Conservation (phyloP, 345 rosid species). For the Anastatica hierochuntica region DNA sequence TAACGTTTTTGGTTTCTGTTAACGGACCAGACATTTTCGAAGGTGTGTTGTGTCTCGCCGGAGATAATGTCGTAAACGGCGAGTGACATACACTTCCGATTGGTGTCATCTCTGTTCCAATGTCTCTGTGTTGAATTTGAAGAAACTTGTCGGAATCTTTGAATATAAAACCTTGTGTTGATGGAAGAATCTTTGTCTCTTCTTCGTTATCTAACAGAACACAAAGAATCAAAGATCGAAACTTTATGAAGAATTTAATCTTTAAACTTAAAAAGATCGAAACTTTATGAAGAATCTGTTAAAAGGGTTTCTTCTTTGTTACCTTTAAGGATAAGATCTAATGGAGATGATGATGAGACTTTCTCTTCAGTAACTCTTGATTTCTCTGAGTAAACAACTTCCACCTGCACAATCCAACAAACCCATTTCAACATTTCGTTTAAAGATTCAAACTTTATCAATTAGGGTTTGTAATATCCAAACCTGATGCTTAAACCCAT, state of each 20-base stretch:
- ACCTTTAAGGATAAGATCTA: constrained; percentile 65
- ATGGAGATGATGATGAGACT: constrained; percentile 32
- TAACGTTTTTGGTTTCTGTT: constrained; percentile 32
- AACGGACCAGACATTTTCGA: constrained; percentile 80
- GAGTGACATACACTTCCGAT: constrained; percentile 75
- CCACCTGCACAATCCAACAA: constrained; percentile 16
- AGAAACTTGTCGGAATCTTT: constrained; percentile 38
- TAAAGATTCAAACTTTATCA: constrained; percentile 6
- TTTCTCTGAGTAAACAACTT: constrained; percentile 41
- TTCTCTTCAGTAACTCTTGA: too few species aligned
- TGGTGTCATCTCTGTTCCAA: constrained; percentile 94
- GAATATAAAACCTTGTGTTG: constrained; percentile 72
- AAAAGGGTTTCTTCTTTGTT: not conserved
- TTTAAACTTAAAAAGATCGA: not conserved
- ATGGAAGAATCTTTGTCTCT: constrained; percentile 49
- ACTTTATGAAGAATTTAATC: not conserved
- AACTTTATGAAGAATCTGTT: not conserved
- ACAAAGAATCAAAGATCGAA: constrained; percentile 9
- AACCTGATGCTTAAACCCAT: constrained; percentile 26
- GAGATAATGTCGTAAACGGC: constrained; percentile 59
- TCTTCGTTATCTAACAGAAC: constrained; percentile 53
- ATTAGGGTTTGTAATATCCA: not conserved
- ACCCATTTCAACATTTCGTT: not conserved
- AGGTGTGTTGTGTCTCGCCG: constrained; percentile 91
- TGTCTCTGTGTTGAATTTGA: constrained; percentile 52